Evolutionary conservation across 768 basidiomycete species (phyloP), one percentile per base, ranked within the genome.

Genomic region (Naganishia kalamii): DNA sequence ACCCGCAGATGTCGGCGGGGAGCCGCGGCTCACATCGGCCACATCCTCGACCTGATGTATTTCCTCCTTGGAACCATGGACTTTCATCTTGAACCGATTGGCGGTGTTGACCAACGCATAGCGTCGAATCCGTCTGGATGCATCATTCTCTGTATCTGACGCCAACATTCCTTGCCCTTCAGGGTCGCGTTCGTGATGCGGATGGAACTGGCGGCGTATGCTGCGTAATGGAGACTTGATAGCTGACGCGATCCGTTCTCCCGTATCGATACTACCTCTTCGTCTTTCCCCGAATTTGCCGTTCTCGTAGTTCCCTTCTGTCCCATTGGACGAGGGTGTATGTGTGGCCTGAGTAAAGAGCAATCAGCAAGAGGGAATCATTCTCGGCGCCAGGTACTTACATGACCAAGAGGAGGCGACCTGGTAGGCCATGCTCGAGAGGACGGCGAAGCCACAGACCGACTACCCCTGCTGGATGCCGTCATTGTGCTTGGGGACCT

Each of bases 401-500:
- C 51, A 6, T 54, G 11, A 10, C 21, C 6, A 37, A n/a, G 23
- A n/a, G 54, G 33, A 11, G 51, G 23, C 3, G 35, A 21, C 30
- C 40, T 57, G 1, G 37, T 40, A 12, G 35, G 54, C 54, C 54
- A 57, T 35, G 40, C 40, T 5, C 54, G 54, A 27, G 37, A 23
- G 7, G 54, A 33, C 21, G 54, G 54, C 13, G 54, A 57, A 2
- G 54, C 27, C 3, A 57, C 4, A 13, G 54, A 40, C 2, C 54
- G 54, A 57, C 35, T 57, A 40, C 37, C 35, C 7, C 35, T 57
- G 27, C 54, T 57, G 35, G 54, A 57, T 15, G 23, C 54, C 23
- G 54, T 57, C 54, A 57, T 57, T 23, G 29, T 57, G 15, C 54
- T 57, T 4, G 54, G 54, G 10, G 54, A 57, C 54, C 54, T 57